These are phyloP conservation scores for Calocera viscosa DNA, from an alignment of 768 basidiomycete species.

Conservation along the genomic window DNA sequence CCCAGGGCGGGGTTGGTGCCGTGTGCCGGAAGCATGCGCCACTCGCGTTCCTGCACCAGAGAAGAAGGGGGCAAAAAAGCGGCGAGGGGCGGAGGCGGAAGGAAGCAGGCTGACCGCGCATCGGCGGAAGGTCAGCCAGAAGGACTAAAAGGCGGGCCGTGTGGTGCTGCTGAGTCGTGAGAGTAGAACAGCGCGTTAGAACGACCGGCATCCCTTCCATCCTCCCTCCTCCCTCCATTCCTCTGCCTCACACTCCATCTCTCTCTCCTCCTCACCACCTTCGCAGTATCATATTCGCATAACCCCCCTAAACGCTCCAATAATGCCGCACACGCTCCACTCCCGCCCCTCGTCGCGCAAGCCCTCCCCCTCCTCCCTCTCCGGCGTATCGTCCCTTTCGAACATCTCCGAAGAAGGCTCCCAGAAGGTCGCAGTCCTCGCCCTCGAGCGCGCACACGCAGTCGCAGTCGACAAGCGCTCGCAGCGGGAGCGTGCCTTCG, in stretches of 20 bases:
- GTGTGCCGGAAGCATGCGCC: too few relatives aligned
- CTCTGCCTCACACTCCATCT: not conserved
- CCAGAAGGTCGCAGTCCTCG: not conserved
- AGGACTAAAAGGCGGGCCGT: too few relatives aligned
- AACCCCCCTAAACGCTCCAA: not conserved
- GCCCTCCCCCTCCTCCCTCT: not conserved
- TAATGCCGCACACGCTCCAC: not conserved
- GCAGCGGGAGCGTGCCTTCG: not conserved
- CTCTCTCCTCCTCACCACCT: not conserved
- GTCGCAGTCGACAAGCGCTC: not conserved
- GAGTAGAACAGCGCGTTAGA: too few relatives aligned
- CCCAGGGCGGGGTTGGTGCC: too few relatives aligned
- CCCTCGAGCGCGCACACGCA: not conserved
- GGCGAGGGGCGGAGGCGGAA: too few relatives aligned
- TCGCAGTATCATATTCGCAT: not conserved
- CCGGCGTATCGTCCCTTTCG: not conserved
- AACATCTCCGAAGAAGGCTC: not conserved
- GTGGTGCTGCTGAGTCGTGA: too few relatives aligned
- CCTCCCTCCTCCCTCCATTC: not conserved
- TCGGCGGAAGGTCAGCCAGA: too few relatives aligned
- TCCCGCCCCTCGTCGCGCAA: not conserved
- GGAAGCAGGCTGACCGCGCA: too few relatives aligned
- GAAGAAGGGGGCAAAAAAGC: too few relatives aligned
- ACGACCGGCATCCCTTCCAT: too few relatives aligned
- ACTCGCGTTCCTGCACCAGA: too few relatives aligned